Conservation (phyloP, 805 yeast species). For the Ogataea wickerhamii region DNA sequence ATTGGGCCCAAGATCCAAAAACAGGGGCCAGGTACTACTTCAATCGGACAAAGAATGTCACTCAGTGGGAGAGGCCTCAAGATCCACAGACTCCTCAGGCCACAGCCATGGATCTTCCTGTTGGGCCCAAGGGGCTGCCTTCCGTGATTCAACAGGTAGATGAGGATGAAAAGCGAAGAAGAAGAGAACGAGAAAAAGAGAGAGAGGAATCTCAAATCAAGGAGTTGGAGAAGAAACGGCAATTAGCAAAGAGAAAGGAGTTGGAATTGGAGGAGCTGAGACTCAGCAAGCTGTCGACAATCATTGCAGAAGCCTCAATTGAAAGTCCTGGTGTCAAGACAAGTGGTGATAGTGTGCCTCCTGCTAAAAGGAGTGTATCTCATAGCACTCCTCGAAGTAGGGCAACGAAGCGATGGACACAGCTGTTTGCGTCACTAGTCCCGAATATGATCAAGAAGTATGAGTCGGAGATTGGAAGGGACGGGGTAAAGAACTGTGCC, state of each 20-base stretch:
- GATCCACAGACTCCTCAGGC: slow-evolving; percentile 3
- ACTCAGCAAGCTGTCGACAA: slow-evolving; percentile 23
- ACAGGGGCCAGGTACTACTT: slow-evolving; percentile 50
- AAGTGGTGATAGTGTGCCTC: slow-evolving; percentile 20
- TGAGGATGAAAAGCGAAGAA: slow-evolving; percentile 24
- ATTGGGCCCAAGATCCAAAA: slow-evolving; percentile 45
- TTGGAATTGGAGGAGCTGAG: slow-evolving; percentile 24
- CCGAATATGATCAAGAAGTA: slow-evolving; percentile 75
- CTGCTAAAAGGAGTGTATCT: slow-evolving; percentile 30
- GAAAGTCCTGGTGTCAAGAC: slow-evolving; percentile 24
- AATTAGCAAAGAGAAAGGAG: slow-evolving; percentile 29
- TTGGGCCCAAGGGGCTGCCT: slow-evolving; percentile 11
- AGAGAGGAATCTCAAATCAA: slow-evolving; percentile 29
- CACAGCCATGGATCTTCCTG: slow-evolving; percentile 5
- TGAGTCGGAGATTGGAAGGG: slow-evolving; percentile 65
- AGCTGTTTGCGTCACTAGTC: slow-evolving; percentile 63
- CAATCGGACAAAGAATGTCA: slow-evolving; percentile 42
- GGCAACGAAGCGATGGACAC: slow-evolving; percentile 36
- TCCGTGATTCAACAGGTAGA: slow-evolving; percentile 2
- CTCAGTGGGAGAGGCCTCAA: slow-evolving; percentile 62
- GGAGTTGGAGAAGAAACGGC: slow-evolving; percentile 34
- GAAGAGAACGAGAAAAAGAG: slow-evolving; percentile 29
- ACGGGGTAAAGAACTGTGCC: slow-evolving; percentile 71
- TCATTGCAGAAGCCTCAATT: slow-evolving; percentile 30
- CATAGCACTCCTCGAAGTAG: slow-evolving; percentile 11